Conservation (phyloP, 257 asterid genomes). For the Coffea canephora region DNA sequence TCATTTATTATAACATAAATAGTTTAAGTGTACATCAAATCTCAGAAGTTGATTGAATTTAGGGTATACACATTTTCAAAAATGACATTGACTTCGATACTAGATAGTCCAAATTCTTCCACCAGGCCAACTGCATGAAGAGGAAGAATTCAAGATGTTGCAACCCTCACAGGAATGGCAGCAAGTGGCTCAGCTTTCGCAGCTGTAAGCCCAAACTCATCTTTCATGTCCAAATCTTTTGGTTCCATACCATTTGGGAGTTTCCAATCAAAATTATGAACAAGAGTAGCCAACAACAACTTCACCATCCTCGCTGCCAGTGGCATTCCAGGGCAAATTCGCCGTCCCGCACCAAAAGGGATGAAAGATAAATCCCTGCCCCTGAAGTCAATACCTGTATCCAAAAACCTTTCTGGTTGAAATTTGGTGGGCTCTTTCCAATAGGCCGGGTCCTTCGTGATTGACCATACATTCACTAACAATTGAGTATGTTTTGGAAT, state of each 20-base stretch:
- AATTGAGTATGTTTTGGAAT: background rate
- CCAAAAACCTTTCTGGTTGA: constrained; percentile 31
- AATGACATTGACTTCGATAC: too few species aligned
- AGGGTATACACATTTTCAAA: too few species aligned
- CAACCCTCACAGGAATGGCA: background rate
- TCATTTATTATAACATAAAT: too few species aligned
- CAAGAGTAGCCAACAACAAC: too few species aligned
- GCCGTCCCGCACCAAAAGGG: constrained; percentile 19
- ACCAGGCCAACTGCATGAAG: too few species aligned
- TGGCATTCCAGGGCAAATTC: background rate
- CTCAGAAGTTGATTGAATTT: too few species aligned
- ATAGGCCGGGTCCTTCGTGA: constrained; percentile 20
- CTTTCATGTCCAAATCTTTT: background rate
- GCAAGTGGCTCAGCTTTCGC: background rate
- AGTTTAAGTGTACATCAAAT: too few species aligned
- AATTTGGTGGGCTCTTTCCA: constrained; percentile 30
- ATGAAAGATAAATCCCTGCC: constrained; percentile 22
- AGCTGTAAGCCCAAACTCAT: background rate
- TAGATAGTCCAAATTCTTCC: too few species aligned
- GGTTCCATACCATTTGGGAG: background rate
- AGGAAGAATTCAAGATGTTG: too few species aligned
- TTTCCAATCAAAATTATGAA: background rate
- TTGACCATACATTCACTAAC: constrained; percentile 28
- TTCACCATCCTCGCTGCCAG: background rate
- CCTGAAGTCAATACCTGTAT: constrained; percentile 22